Evolutionary conservation across 257 asterid genomes (phyloP), one percentile per base, ranked within the genome.

Genomic region (Solanum corneliomulleri): DNA sequence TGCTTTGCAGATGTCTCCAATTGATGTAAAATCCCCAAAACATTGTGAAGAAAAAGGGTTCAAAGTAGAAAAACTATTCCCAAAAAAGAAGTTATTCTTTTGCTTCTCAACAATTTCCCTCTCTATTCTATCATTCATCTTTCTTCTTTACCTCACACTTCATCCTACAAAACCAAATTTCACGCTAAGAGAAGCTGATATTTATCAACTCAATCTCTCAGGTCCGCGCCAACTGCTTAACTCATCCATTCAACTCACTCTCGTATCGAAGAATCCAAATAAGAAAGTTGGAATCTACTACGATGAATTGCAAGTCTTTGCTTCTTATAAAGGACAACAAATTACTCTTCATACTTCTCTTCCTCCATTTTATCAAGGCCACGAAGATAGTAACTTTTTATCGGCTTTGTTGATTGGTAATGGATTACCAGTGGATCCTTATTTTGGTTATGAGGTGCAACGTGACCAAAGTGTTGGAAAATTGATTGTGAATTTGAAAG

Each of bases 281-380:
- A 91, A 88, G 88, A 95, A 93, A 83, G 97, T 96, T 6, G 98
- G 98, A 0, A 93, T 96, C 23, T 95, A 91, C 93, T 96, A 94
- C 89, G 99, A 96, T 39, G 93, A 91, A 9, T 81, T 96, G 60
- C 89, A 89, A 1, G 71, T 94, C 0, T 94, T 91, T 81, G 98
- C 97, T 3, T 94, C 98, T 16, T 96, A 96, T 88, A 94, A 92
- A 27, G 95, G 94, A 62, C 97, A 96, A 49, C 94, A 87, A 71
- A 96, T 96, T 64, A 93, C 95, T 16, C 87, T 92, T 0, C 93
- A 94, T 13, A 88, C 95, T 29, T 78, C 93, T 11, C 56, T 96
- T 56, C 90, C 98, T n/a, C 95, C 98, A 0, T 96, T 95, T 88
- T 96, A 95, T 83, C 98, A 97, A 87, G 98, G 86, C 2, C 97